A percentile compares a stretch with the other conserved stretches of the same genome.
These are phyloP conservation scores for Neonectria magnoliae DNA, from an alignment of 2,329 filamentous ascomycete genomes.

Conservation along the genomic window DNA sequence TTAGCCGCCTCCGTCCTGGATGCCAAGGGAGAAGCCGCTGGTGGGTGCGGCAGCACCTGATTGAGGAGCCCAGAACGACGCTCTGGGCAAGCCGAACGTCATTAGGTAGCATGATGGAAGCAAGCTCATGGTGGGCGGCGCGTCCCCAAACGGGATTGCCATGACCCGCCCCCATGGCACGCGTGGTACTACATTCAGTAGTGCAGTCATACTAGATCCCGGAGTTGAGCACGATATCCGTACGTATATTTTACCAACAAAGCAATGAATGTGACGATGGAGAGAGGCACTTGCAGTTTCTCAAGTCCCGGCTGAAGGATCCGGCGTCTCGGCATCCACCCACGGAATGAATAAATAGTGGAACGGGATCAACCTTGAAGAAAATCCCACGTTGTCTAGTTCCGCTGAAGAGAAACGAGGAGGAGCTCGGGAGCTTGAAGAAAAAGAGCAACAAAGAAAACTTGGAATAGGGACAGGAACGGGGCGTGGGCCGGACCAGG, in stretches of 20 bases:
- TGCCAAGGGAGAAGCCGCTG: not conserved
- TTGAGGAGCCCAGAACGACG: not conserved
- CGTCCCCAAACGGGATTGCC: not conserved
- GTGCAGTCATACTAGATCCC: not conserved
- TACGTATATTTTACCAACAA: not conserved
- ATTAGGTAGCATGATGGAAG: conserved; percentile 1
- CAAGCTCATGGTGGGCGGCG: conserved; percentile 9
- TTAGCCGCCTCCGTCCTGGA: not conserved
- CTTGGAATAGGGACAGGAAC: not conserved
- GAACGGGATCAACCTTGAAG: not conserved
- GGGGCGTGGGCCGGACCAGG: not conserved
- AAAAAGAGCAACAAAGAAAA: no score
- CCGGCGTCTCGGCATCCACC: not conserved
- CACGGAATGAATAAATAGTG: no score
- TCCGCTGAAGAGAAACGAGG: not conserved
- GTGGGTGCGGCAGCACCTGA: not conserved
- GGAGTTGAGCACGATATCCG: not conserved
- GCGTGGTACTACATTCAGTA: not conserved
- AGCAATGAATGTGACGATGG: not conserved
- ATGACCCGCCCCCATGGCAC: not conserved
- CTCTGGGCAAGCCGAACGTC: not conserved
- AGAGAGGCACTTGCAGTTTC: not conserved
- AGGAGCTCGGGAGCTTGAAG: no score
- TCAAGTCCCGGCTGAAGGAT: not conserved
- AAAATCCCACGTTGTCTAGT: not conserved